A percentile compares a stretch with the other conserved stretches of the same genome.
phyloP scores from a whole-genome alignment of 1,284 basidiomycete genomes.

The Waitea zeae region DNA sequence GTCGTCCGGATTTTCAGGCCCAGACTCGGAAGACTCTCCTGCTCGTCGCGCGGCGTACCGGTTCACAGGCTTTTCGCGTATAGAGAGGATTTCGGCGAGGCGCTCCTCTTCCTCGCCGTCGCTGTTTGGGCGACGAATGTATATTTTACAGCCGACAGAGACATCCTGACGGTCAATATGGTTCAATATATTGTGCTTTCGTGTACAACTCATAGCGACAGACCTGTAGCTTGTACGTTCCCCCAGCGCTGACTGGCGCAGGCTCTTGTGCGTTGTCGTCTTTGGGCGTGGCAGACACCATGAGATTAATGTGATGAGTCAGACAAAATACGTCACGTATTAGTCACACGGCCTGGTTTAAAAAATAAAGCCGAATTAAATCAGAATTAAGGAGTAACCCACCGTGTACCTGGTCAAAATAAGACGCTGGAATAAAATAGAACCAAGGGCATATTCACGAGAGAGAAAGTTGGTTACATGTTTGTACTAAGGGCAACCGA shows the following conservation, averaged over 20 bases:
- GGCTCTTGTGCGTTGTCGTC: slow-evolving; percentile 33
- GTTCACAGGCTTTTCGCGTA: slow-evolving; percentile 68
- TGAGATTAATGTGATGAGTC: no score
- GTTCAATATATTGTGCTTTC: slow-evolving; percentile 7
- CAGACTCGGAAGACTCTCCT: slow-evolving; percentile 17
- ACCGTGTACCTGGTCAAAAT: no score
- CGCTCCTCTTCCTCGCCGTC: slow-evolving; percentile 72
- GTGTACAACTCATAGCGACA: slow-evolving; percentile 16
- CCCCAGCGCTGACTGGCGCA: slow-evolving; percentile 51
- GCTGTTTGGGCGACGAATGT: slow-evolving; percentile 62
- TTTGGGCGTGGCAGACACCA: slow-evolving; percentile 7
- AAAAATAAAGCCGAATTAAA: no score
- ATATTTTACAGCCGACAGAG: slow-evolving; percentile 85
- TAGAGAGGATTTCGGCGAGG: slow-evolving; percentile 85
- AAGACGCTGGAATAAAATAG: no score
- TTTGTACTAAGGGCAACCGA: no score
- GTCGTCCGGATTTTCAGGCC: slow-evolving; percentile 42
- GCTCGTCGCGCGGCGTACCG: slow-evolving; percentile 33
- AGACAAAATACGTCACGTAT: no score
- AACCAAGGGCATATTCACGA: no score
- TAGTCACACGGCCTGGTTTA: no score
- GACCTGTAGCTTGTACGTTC: slow-evolving; percentile 61
- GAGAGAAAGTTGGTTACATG: no score
- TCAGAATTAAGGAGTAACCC: no score
- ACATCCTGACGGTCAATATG: slow-evolving; percentile 42